Conservation (phyloP, 2,329 filamentous ascomycete species). For the Epichloe hybrida region DNA sequence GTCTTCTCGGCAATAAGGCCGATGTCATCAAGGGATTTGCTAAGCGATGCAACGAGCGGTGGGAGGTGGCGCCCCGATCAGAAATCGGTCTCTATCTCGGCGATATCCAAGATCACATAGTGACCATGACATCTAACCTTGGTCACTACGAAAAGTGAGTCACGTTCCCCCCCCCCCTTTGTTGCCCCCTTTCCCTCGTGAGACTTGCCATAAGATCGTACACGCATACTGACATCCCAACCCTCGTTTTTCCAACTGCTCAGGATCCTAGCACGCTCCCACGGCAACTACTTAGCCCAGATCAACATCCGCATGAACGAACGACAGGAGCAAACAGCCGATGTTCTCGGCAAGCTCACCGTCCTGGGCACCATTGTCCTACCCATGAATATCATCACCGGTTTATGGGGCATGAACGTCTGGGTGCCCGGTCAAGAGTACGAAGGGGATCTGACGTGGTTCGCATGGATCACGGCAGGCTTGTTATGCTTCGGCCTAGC, state of each 20-base stretch:
- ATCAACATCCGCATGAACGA: conserved; percentile 99
- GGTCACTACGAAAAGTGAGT: conserved; percentile 90
- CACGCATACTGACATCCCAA: background rate
- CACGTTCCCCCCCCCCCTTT: background rate
- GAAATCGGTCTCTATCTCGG: conserved; percentile 97
- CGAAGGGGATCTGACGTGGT: conserved; percentile 64
- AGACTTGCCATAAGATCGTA: background rate
- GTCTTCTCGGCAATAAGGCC: conserved; percentile 88
- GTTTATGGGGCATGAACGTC: conserved; percentile 98
- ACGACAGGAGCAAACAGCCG: conserved; percentile 86
- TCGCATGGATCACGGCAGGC: conserved; percentile 59
- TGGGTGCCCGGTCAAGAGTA: conserved; percentile 85
- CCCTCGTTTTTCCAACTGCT: background rate
- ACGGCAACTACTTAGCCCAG: conserved; percentile 96
- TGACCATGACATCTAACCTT: conserved; percentile 96
- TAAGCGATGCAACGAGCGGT: conserved; percentile 95
- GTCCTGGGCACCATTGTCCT: conserved; percentile 94
- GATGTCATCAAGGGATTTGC: conserved; percentile 99
- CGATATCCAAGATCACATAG: conserved; percentile 97
- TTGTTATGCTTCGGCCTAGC: conserved; percentile 64
- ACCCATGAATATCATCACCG: conserved; percentile 98
- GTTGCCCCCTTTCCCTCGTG: background rate
- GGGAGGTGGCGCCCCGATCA: conserved; percentile 86
- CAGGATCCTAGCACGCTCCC: conserved; percentile 72
- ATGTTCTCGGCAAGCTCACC: conserved; percentile 87